Conservation (phyloP, 1,139 yeast genomes). For the Pichia cactophila region DNA sequence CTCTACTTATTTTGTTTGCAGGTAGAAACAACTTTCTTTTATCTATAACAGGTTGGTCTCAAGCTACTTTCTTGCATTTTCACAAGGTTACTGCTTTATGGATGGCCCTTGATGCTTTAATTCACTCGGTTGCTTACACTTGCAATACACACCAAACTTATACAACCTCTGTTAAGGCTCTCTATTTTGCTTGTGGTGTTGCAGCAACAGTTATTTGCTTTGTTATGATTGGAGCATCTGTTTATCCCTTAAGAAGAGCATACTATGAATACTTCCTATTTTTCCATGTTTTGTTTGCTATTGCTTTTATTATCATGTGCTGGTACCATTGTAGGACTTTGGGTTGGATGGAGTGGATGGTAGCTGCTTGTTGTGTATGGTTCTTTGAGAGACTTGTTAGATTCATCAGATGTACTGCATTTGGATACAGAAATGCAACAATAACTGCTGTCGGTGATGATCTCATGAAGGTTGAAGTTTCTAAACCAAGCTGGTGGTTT, state of each 20-base stretch:
- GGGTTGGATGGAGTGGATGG: slow-evolving; percentile 40
- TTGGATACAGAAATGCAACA: slow-evolving; percentile 30
- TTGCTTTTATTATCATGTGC: slow-evolving; percentile 33
- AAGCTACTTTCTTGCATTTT: slow-evolving; percentile 46
- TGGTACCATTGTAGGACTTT: slow-evolving; percentile 33
- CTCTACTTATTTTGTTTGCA: slow-evolving; percentile 43
- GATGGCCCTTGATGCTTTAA: slow-evolving; percentile 29
- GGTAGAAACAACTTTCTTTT: slow-evolving; percentile 58
- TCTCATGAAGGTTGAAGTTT: slow-evolving; percentile 34
- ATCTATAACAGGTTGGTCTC: slow-evolving; percentile 54
- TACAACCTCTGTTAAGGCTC: slow-evolving; percentile 22
- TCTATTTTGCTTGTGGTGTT: slow-evolving; percentile 33
- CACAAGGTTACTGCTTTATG: slow-evolving; percentile 56
- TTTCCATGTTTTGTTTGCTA: slow-evolving; percentile 31
- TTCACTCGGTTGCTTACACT: slow-evolving; percentile 24
- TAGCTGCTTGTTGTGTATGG: slow-evolving; percentile 34
- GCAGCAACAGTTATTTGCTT: slow-evolving; percentile 32
- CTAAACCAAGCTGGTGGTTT: slow-evolving; percentile 34
- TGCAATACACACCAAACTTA: slow-evolving; percentile 10
- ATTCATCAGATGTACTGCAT: slow-evolving; percentile 29
- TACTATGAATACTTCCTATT: slow-evolving; percentile 37
- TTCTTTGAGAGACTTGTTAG: slow-evolving; percentile 33
- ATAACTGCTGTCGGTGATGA: slow-evolving; percentile 26
- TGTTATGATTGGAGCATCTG: slow-evolving; percentile 39
- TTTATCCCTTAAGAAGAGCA: slow-evolving; percentile 38